phyloP scores from a whole-genome alignment of 2,329 filamentous ascomycete genomes.

The Aurifilum marmelostoma region DNA sequence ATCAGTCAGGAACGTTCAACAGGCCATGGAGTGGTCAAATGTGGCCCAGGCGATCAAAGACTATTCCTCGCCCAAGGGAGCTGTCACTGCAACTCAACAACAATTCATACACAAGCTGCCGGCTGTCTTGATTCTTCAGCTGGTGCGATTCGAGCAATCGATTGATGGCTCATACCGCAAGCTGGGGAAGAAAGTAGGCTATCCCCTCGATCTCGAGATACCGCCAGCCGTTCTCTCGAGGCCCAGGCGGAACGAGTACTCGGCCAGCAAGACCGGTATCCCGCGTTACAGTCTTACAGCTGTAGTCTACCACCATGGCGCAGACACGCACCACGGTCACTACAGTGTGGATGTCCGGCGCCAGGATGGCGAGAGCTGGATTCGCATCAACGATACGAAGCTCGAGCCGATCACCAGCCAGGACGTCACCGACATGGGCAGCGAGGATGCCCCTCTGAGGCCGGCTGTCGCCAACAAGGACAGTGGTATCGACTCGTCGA shows the following conservation, averaged over 20 bases:
- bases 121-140: slow-evolving; percentile 87
- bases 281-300: slow-evolving; percentile 86
- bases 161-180: slow-evolving; percentile 77
- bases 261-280: slow-evolving; percentile 45
- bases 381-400: slow-evolving; percentile 91
- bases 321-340: slow-evolving; percentile 92
- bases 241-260: slow-evolving; percentile 61
- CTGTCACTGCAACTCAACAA: slow-evolving; percentile 84
- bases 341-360: slow-evolving; percentile 97
- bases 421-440: slow-evolving; percentile 84
- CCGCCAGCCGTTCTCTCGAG: slow-evolving; percentile 86
- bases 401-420: slow-evolving; percentile 84
- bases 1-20: slow-evolving; percentile 86
- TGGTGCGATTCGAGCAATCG: slow-evolving; percentile 84
- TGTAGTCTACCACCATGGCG: slow-evolving; percentile 96
- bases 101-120: slow-evolving; percentile 91
- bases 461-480: slow-evolving; percentile 70
- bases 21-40: slow-evolving; percentile 85
- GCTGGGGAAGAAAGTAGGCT: slow-evolving; percentile 98
- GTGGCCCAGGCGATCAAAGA: slow-evolving; percentile 82
- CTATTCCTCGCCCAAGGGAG: slow-evolving; percentile 78
- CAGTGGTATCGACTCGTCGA: slow-evolving; percentile 49
- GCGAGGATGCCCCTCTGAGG: slow-evolving; percentile 72
- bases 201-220: slow-evolving; percentile 92
- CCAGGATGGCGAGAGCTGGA: slow-evolving; percentile 94